Conservation (phyloP, 441 rosid genomes). For the Capsella rubella region DNA sequence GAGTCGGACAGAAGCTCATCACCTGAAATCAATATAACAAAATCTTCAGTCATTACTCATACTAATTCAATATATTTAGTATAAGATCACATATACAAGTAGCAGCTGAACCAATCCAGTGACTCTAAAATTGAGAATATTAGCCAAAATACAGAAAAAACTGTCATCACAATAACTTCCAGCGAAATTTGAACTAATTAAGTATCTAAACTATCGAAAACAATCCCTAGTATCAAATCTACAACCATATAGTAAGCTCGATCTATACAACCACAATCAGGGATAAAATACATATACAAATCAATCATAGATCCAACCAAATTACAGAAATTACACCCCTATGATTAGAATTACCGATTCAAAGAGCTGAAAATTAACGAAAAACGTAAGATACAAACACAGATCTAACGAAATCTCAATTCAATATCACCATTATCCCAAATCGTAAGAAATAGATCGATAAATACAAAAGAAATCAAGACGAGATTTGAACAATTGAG, state of each 20-base stretch:
- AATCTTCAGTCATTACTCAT: neutral
- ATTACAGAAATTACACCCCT: neutral
- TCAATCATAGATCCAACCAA: constrained; percentile 40
- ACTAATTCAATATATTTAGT: neutral
- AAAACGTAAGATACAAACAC: neutral
- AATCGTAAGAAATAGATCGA: neutral
- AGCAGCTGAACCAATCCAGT: neutral
- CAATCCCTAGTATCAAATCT: constrained; percentile 7
- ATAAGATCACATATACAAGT: neutral
- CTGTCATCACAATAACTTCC: neutral
- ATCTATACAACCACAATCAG: neutral
- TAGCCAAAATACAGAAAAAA: neutral
- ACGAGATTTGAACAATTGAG: neutral
- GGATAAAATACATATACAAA: neutral
- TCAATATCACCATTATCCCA: neutral
- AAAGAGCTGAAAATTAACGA: neutral
- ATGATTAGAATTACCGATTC: neutral
- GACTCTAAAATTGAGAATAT: neutral
- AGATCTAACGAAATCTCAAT: constrained; percentile 33
- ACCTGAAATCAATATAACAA: constrained; percentile 50
- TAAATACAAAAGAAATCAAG: neutral
- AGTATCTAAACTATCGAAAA: neutral
- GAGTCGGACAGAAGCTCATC: constrained; percentile 98
- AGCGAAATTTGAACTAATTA: neutral
- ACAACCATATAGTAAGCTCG: neutral